Evolutionary conservation across 2,329 filamentous ascomycete species (phyloP), one percentile per base, ranked within the genome.

Genomic region (Graphilbum fragrans): DNA sequence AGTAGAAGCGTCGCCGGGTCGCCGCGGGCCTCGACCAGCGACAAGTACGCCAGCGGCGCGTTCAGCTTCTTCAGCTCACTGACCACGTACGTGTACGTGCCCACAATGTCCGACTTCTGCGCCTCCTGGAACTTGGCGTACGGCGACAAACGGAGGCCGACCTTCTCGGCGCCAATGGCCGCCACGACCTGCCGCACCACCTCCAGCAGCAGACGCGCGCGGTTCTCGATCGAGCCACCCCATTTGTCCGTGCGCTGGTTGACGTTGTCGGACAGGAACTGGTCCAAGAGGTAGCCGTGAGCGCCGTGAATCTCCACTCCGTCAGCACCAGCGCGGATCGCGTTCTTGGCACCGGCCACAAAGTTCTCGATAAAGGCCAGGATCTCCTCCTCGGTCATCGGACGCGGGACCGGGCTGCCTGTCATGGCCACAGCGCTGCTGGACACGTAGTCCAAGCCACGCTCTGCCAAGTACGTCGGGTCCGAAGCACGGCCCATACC

Each of bases 201-300:
- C 55, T 92, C 85, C 2, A 86, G 59, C 0, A 73, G 69, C 7
- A 92, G 58, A 0, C 84, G 72, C 0, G 66, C 72, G 32, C 85
- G 73, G 60, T 90, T 88, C 61, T 83, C 79, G 48, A 82, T 81
- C 36, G 64, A 72, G 2, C 80, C 80, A 18, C 80, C 80, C 51
- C 84, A 85, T 43, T 67, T 52, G 53, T 84, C 80, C 0, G 67
- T 82, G 16, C 85, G 70, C 41, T 73, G 63, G 60, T 92, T 92
- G 14, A 69, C 68, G 0, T 71, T 69, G 0, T 83, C 82, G 0
- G 74, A 77, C 4, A 87, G 46, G 63, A 90, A 92, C 4, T 66
- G 62, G 51, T 79, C 75, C 0, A 90, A 62, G 0, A 93, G 69
- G 54, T 90, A 92, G 1, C 85, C 84, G 52, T 92, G 84, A 0